These are phyloP conservation scores for Ampelocalamus luodianensis DNA, from an alignment of 176 grass and related monocot species.

Conservation along the genomic window DNA sequence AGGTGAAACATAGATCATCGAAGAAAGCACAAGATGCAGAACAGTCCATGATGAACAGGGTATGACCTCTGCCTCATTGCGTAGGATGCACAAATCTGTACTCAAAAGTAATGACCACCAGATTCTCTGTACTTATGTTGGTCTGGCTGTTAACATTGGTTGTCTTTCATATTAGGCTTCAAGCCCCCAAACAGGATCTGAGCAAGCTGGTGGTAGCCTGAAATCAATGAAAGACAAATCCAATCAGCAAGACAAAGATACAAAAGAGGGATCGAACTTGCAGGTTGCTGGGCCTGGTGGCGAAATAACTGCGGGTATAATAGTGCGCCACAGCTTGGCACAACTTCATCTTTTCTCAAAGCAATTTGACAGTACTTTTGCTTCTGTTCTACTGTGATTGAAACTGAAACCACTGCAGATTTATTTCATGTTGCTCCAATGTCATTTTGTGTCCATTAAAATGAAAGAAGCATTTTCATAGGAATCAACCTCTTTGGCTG, in stretches of 20 bases:
- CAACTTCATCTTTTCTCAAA: constrained; percentile 19
- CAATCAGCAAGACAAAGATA: constrained; percentile 81
- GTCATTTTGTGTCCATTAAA: constrained; percentile 24
- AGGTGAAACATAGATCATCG: constrained; percentile 76
- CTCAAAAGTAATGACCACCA: constrained; percentile 12
- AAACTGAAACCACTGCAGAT: neutral
- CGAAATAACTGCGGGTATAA: constrained; percentile 86
- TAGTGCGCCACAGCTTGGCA: neutral
- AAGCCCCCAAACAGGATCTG: constrained; percentile 72
- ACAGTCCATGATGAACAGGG: constrained; percentile 65
- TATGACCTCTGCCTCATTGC: constrained; percentile 47
- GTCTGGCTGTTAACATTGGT: constrained; percentile 36
- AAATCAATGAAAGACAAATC: constrained; percentile 87
- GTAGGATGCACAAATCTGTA: constrained; percentile 13
- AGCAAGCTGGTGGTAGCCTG: constrained; percentile 65
- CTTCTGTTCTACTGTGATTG: constrained; percentile 1
- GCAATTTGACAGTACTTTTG: constrained; percentile 23
- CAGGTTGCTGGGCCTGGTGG: constrained; percentile 86
- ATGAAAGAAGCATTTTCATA: constrained; percentile 9
- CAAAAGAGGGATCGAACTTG: constrained; percentile 80
- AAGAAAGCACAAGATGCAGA: constrained; percentile 89
- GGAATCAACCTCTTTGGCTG: neutral
- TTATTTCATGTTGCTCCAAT: constrained; percentile 3
- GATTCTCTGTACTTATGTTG: neutral
- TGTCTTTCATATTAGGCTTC: constrained; percentile 58